These are phyloP conservation scores for Syzygium syzygioides DNA, from an alignment of 441 rosid species.

Conservation along the genomic window DNA sequence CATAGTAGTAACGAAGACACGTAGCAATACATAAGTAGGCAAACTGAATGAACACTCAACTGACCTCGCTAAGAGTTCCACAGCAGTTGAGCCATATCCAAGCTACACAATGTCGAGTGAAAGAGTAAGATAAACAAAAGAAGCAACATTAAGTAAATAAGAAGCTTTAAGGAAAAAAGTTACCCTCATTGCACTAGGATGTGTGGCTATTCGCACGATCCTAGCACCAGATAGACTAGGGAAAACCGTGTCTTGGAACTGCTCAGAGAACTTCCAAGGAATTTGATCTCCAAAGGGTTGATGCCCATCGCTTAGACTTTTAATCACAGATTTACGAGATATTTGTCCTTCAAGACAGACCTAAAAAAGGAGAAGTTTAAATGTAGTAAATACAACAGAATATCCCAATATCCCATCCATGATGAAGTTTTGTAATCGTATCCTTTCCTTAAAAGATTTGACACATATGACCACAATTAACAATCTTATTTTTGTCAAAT, in stretches of 20 bases:
- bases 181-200: conserved; percentile 97
- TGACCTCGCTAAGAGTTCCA: conserved; percentile 82
- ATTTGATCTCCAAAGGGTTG: conserved; percentile 96
- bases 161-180: conserved; percentile 8
- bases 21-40: neutral
- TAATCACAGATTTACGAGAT: conserved; percentile 73
- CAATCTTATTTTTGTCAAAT: neutral
- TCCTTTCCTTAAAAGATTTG: neutral
- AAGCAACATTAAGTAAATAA: neutral
- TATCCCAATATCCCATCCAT: neutral
- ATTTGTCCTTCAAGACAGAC: conserved; percentile 95
- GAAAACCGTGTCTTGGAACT: conserved; percentile 65
- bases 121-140: neutral
- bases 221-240: conserved; percentile 98
- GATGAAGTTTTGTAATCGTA: neutral
- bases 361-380: conserved; percentile 25
- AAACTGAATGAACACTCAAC: neutral
- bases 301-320: conserved; percentile 73
- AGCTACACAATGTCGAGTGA: conserved; percentile 41
- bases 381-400: neutral
- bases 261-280: conserved; percentile 65
- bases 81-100: conserved; percentile 97
- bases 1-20: neutral
- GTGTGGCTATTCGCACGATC: conserved; percentile 95
- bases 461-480: neutral